Percentiles rank a stretch among this genome's conserved stretches.
Evolutionary conservation across 208 protist genomes (phyloP).

Genomic region (Lotmaria passim): DNA sequence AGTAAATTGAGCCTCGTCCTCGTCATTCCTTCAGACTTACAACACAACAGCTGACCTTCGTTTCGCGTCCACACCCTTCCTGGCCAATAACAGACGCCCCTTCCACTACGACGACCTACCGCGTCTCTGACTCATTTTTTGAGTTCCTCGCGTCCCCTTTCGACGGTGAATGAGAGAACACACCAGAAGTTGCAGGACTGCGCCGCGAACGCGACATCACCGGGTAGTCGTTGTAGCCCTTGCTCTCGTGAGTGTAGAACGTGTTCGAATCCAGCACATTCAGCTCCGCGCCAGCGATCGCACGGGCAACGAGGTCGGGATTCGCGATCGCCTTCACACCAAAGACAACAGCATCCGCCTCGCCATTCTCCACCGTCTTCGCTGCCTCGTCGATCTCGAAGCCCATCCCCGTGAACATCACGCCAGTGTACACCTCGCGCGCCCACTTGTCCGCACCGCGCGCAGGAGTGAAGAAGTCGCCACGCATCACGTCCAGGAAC

Average conservation of each 20-base stretch:
- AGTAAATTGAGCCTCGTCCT: too few species aligned
- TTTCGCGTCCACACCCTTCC: too few species aligned
- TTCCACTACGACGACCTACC: too few species aligned
- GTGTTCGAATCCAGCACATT: conserved; percentile 27
- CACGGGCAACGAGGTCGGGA: conserved; percentile 69
- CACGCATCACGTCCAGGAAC: conserved; percentile 54
- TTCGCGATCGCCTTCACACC: conserved; percentile 67
- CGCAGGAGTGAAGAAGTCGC: conserved; percentile 28
- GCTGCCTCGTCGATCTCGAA: conserved; percentile 55
- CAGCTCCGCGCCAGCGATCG: conserved; percentile 35
- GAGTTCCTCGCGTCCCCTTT: not conserved
- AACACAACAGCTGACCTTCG: too few species aligned
- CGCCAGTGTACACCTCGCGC: conserved; percentile 50
- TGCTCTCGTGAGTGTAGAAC: conserved; percentile 21
- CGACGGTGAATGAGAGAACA: not conserved
- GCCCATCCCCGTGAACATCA: conserved; percentile 51
- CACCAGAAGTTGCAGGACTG: not conserved
- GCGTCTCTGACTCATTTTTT: too few species aligned
- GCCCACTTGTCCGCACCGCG: conserved; percentile 57
- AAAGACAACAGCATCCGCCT: conserved; percentile 63
- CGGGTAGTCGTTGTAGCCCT: conserved; percentile 64
- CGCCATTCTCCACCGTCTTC: conserved; percentile 40
- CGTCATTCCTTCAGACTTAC: too few species aligned
- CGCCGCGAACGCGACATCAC: not conserved
- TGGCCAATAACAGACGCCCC: too few species aligned